These are phyloP conservation scores for Trichoderma virens DNA, from an alignment of 495 filamentous ascomycete species.

Conservation along the genomic window DNA sequence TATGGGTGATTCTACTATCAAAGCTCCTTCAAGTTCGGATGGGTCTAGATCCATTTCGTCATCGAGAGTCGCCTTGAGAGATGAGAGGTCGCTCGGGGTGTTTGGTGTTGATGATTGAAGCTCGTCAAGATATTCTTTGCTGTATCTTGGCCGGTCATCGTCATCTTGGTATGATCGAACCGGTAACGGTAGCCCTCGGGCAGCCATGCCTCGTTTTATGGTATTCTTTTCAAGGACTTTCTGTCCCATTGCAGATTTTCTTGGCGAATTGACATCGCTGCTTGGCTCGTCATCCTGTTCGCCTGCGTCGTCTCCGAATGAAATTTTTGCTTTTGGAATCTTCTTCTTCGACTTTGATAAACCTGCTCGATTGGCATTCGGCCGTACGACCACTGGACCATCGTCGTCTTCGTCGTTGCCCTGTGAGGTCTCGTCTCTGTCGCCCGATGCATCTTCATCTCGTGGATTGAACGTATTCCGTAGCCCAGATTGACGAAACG, in stretches of 20 bases:
- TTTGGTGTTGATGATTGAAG: slow-evolving; percentile 75
- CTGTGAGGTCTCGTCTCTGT: slow-evolving; percentile 13
- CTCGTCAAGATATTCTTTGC: slow-evolving; percentile 76
- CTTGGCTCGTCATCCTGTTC: slow-evolving; percentile 44
- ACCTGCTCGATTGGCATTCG: slow-evolving; percentile 26
- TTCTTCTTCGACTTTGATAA: slow-evolving; percentile 50
- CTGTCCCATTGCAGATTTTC: slow-evolving; percentile 61
- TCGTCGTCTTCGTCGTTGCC: slow-evolving; percentile 32
- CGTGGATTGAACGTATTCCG: slow-evolving; percentile 40
- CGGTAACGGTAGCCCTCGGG: slow-evolving; percentile 32
- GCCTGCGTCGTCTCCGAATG: slow-evolving; percentile 61
- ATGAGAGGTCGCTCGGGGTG: slow-evolving; percentile 53
- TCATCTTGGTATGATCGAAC: slow-evolving; percentile 52
- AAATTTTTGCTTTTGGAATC: slow-evolving; percentile 60
- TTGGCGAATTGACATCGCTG: slow-evolving; percentile 54
- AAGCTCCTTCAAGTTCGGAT: slow-evolving; percentile 48
- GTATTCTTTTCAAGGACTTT: slow-evolving; percentile 67
- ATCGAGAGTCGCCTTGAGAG: slow-evolving; percentile 21
- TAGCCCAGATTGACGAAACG: slow-evolving; percentile 42
- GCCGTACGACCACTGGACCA: slow-evolving; percentile 29
- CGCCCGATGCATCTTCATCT: slow-evolving; percentile 21
- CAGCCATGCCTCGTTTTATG: slow-evolving; percentile 35
- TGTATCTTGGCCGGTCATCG: slow-evolving; percentile 72
- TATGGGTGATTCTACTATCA: slow-evolving; percentile 51
- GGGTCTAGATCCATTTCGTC: slow-evolving; percentile 46